Evolutionary conservation across 1,284 basidiomycete species (phyloP).

Genomic region (Erythrobasidium hasegawianum): DNA sequence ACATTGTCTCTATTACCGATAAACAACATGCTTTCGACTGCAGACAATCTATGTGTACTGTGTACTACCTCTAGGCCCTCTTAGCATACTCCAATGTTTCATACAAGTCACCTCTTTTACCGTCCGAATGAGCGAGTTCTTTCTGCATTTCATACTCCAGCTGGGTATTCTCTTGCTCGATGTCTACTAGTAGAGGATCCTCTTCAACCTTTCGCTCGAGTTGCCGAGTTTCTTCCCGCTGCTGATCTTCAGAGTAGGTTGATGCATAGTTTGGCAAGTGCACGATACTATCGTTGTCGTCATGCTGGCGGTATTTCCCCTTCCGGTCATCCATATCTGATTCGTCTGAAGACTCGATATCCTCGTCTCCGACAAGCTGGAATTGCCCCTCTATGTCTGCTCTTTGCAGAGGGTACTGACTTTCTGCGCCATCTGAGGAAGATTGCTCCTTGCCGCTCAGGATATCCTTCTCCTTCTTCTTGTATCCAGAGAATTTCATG

Average conservation of each 20-base stretch:
- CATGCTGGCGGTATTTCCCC: background rate
- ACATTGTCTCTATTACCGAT: too few species aligned
- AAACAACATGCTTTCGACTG: too few species aligned
- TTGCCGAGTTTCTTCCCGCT: background rate
- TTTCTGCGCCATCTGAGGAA: background rate
- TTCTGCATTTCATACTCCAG: slow-evolving; percentile 10
- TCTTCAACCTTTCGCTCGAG: slow-evolving; percentile 19
- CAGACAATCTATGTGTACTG: too few species aligned
- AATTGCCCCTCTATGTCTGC: slow-evolving; percentile 23
- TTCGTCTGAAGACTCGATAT: slow-evolving; percentile 28
- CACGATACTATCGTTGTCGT: slow-evolving; percentile 1
- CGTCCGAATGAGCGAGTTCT: background rate
- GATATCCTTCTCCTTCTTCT: slow-evolving; percentile 11
- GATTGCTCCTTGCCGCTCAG: background rate
- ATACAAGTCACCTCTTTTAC: too few species aligned
- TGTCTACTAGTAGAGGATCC: slow-evolving; percentile 29
- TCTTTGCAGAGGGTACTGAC: background rate
- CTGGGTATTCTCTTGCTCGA: slow-evolving; percentile 23
- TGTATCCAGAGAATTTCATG: slow-evolving; percentile 32
- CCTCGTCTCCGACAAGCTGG: slow-evolving; percentile 30
- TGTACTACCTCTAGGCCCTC: too few species aligned
- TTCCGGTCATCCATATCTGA: slow-evolving; percentile 4
- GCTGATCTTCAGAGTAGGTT: slow-evolving; percentile 13
- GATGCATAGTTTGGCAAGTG: slow-evolving; percentile 13
- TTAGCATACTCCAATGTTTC: too few species aligned